Percentiles rank a stretch among this genome's conserved stretches.
phyloP scores from a whole-genome alignment of 1,139 yeast genomes.

The Candida sojae region DNA sequence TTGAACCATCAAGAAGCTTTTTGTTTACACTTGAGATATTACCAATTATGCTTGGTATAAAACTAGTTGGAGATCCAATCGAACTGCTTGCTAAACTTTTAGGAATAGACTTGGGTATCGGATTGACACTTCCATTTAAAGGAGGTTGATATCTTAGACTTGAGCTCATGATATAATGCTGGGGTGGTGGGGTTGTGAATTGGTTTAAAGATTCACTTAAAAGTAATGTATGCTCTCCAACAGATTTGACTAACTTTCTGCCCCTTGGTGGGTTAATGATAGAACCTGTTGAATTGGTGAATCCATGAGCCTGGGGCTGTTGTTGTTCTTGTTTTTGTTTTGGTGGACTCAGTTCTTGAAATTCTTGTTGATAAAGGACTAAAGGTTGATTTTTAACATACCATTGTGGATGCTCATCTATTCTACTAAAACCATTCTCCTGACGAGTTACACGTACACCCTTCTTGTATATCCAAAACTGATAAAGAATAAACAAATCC shows the following conservation, averaged over 20 bases:
- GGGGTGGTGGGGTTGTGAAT: conserved; percentile 11
- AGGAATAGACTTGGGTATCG: neutral
- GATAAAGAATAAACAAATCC: conserved; percentile 34
- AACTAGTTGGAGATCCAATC: conserved; percentile 26
- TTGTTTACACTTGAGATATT: conserved; percentile 40
- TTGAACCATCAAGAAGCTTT: conserved; percentile 37
- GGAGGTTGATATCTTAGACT: conserved; percentile 2
- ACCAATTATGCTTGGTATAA: conserved; percentile 45
- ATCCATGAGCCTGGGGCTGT: too few species aligned
- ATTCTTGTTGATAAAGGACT: conserved; percentile 13
- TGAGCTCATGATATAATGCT: conserved; percentile 8
- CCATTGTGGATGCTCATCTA: conserved; percentile 38
- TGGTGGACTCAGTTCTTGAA: conserved; percentile 6
- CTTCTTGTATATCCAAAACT: conserved; percentile 28
- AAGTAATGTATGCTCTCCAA: conserved; percentile 3
- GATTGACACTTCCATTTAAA: neutral
- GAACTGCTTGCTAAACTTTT: conserved; percentile 6
- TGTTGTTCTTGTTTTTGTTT: neutral
- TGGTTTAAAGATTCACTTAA: conserved; percentile 2
- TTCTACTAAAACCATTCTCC: neutral
- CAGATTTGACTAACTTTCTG: conserved; percentile 7
- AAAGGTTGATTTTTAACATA: conserved; percentile 25
- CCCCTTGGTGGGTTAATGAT: conserved; percentile 8
- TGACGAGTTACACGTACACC: neutral
- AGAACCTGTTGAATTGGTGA: conserved; percentile 2